Base-by-base conservation (phyloP, 306 rosid genomes). In the Quercus bicolor region DNA sequence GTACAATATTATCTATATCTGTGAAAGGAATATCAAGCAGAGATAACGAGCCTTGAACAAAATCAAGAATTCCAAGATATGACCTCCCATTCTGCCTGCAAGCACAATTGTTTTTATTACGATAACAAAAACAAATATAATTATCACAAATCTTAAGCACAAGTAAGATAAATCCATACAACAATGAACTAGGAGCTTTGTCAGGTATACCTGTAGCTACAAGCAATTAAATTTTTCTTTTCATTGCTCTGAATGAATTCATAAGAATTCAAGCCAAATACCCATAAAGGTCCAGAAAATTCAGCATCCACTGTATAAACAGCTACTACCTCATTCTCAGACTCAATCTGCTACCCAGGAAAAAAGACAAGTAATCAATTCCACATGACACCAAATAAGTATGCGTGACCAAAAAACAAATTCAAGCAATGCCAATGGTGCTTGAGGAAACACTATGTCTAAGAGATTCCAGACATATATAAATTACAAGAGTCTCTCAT, bases 21-120 rank as follows among this genome's bases (percentile, higher is more conserved):
- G 97, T 95, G 89, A 85, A 93, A 79, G 99, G 98, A 84, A 91
- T 85, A 79, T 91, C 89, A 64, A 95, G 90, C 76, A 85, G 61
- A 73, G 84, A 87, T 24, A 85, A 77, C 40, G 92, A 85, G 85
- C 86, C 83, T 81, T 86, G 86, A 73, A 31, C 85, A 81, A 80
- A 88, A 84, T 95, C 91, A 64, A 95, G 72, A 87, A 95, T 80
- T 79, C 92, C 99, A 78, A 93, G 90, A 89, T 91, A 91, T 75
- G 99, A 93, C 81, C 76, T 88, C 62, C 99, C 99, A 11, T 80
- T 82, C 77, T 88, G 86, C 90, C 99, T 95, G 83, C 86, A 92
- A 7, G 70, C 43, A 83, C 85, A 66, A 70, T 20, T 43, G 59
- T 54, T 54, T 73, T 48, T 72, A 65, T 21, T 13, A 10, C 1